These are phyloP conservation scores for Allomyces arbusculus DNA, from an alignment of 192 early-diverging fungal genomes.

Conservation along the genomic window DNA sequence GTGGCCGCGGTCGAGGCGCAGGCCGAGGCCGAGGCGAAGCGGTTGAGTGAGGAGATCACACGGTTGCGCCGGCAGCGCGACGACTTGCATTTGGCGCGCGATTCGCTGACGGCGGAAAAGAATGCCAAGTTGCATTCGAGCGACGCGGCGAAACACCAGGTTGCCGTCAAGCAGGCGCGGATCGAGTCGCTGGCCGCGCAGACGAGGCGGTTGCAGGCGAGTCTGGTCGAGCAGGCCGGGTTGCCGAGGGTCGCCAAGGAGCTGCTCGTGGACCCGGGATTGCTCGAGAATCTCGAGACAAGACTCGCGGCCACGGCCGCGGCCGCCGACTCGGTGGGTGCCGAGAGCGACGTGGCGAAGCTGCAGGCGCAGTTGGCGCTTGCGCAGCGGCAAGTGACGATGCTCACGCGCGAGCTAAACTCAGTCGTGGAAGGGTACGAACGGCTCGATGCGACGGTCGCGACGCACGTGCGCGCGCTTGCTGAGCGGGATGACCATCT, in stretches of 20 bases:
- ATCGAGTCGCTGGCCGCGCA: not conserved
- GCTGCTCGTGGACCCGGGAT: too few species aligned
- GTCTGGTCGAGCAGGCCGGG: not conserved
- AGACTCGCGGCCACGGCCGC: too few species aligned
- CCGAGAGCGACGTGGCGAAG: not conserved
- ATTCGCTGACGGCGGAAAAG: not conserved
- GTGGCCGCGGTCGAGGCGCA: not conserved
- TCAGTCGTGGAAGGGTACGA: not conserved
- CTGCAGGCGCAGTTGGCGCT: not conserved
- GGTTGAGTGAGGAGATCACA: not conserved
- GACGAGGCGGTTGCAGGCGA: not conserved
- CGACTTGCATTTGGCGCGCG: not conserved
- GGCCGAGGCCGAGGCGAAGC: not conserved
- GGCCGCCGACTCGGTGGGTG: not conserved
- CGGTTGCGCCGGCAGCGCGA: not conserved
- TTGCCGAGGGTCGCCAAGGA: not conserved
- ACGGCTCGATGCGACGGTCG: not conserved
- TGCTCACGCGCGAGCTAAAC: not conserved
- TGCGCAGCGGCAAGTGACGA: not conserved
- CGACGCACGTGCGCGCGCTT: not conserved
- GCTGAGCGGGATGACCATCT: not conserved
- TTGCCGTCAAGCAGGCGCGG: not conserved
- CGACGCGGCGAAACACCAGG: not conserved
- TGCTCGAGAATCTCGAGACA: too few species aligned
- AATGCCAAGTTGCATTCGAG: too few species aligned